Base-by-base conservation (phyloP, 1,139 yeast genomes). In the Kurtzmaniella quercitrusa region DNA sequence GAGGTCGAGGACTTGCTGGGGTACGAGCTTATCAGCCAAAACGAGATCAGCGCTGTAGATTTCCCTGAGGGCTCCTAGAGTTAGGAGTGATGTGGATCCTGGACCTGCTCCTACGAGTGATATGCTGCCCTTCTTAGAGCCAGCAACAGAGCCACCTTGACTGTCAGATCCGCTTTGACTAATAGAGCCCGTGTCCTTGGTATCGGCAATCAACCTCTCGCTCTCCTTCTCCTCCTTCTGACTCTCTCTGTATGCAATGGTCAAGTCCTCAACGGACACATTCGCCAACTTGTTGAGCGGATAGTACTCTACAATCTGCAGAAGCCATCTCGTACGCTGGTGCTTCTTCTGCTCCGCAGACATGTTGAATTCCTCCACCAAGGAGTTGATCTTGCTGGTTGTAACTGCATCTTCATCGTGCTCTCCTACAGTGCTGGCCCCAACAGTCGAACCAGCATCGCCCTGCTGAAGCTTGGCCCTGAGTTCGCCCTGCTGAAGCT, bases 91-190 rank as follows among this genome's bases (percentile, higher is more conserved):
- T 0, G 86, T 80, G 1, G 94, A 81, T 0, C 98, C 98, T 0
- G 98, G 98, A 0, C 98, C 98, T 2, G 96, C 78, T 1, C 98
- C 98, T 14, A 91, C 90, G 24, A 93, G 70, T 1, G 95, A 78
- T 11, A 91, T 83, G 3, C 74, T 54, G 0, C 94, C 96, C 39
- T 54, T 58, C 34, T 54, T 55, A 39, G 46, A 11, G 25, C 29
- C 4, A 11, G 31, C 5, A 10, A 6, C 31, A 27, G 31, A 27
- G 4, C 43, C n/a, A 19, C 21, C 31, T 39, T 33, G 5, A 17
- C 17, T 4, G 11, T 4, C 17, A 25, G 5, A 18, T n/a, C 37
- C 18, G 14, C 15, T 33, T 33, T 33, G 34, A 15, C 6, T 23
- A 23, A 23, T 23, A n/a, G n/a, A n/a, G n/a, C n/a, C n/a, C n/a